Percentiles rank a stretch among this genome's conserved stretches.
These are phyloP conservation scores for Emericellopsis atlantica DNA, from an alignment of 2,329 filamentous ascomycete genomes.

Conservation along the genomic window DNA sequence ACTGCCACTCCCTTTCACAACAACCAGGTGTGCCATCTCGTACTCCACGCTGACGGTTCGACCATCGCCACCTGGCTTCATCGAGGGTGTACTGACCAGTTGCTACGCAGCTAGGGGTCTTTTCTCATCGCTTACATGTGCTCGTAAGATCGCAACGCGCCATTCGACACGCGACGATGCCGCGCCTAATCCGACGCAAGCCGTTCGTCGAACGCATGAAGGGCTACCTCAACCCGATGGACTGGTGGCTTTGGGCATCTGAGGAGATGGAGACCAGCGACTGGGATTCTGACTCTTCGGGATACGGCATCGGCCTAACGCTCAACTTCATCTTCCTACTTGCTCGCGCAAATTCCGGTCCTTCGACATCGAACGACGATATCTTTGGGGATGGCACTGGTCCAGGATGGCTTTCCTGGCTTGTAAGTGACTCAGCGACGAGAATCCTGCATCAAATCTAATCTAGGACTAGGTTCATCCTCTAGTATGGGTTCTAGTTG, in stretches of 20 bases:
- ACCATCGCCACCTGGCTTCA: not conserved
- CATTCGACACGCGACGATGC: slow-evolving; percentile 23
- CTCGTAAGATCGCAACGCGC: too few species aligned
- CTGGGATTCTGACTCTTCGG: slow-evolving; percentile 74
- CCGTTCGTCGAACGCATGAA: slow-evolving; percentile 72
- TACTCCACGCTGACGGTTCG: too few species aligned
- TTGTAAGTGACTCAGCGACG: slow-evolving; percentile 26
- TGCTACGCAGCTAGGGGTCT: too few species aligned
- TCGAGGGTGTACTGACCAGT: too few species aligned
- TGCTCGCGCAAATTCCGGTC: slow-evolving; percentile 63
- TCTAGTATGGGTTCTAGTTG: slow-evolving; percentile 55
- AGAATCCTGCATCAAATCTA: not conserved
- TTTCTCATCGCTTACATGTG: too few species aligned
- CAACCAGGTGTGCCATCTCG: too few species aligned
- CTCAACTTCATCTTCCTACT: slow-evolving; percentile 74
- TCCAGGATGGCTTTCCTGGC: slow-evolving; percentile 50
- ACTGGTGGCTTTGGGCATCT: slow-evolving; percentile 81
- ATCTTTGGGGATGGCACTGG: slow-evolving; percentile 65
- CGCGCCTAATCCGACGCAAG: slow-evolving; percentile 69
- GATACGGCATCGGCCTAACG: slow-evolving; percentile 59
- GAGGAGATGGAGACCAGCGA: slow-evolving; percentile 88
- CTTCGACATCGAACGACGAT: slow-evolving; percentile 57
- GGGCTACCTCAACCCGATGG: slow-evolving; percentile 71
- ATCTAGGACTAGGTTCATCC: slow-evolving; percentile 43
- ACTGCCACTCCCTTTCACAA: too few species aligned